These are phyloP conservation scores for Benincasa hispida DNA, from an alignment of 306 rosid species.

Conservation along the genomic window DNA sequence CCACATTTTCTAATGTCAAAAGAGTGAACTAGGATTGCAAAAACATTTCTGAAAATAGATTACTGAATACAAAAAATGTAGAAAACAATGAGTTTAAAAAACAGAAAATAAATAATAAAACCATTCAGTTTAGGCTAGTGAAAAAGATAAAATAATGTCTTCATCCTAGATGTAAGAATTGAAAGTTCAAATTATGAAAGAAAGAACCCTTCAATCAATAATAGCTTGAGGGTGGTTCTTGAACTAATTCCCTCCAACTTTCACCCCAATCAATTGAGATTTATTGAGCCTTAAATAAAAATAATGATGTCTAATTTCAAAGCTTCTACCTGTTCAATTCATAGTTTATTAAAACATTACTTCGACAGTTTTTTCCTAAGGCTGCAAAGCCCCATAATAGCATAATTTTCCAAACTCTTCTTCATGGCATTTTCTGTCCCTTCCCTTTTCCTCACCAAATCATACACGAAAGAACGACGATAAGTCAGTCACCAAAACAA, in stretches of 20 bases:
- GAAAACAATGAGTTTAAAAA: neutral
- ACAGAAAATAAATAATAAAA: neutral
- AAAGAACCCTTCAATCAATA: neutral
- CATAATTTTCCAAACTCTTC: neutral
- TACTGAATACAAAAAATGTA: neutral
- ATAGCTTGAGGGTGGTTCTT: neutral
- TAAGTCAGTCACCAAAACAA: neutral
- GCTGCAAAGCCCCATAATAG: neutral
- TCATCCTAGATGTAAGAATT: neutral
- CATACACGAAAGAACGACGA: neutral
- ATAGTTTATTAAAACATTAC: neutral
- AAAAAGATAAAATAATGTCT: neutral
- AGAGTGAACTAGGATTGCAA: neutral
- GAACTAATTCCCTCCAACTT: neutral
- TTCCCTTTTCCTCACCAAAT: neutral
- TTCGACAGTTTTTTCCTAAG: conserved; percentile 2
- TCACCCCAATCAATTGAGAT: neutral
- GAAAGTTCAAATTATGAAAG: neutral
- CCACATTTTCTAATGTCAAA: neutral
- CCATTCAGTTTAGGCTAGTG: neutral
- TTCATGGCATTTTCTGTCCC: neutral
- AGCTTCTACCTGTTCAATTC: neutral
- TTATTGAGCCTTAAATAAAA: neutral
- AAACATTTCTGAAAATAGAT: neutral
- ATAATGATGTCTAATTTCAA: neutral